Conservation (phyloP, 345 rosid genomes). For the Citrus trifoliata region DNA sequence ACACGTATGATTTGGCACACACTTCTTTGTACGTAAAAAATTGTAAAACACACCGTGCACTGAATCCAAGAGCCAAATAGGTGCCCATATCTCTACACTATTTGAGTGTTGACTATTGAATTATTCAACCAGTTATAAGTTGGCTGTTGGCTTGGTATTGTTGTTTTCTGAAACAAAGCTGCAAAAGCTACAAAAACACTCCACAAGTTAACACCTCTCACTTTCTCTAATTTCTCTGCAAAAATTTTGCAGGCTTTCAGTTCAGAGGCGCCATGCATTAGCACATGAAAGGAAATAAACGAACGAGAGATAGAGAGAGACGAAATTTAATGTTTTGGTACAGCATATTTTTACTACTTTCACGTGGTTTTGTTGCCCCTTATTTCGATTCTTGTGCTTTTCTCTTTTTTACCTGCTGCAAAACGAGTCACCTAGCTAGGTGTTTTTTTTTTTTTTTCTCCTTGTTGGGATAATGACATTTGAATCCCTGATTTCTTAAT, state of each 20-base stretch:
- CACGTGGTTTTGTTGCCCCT: slow-evolving; percentile 21
- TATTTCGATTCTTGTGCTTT: not conserved
- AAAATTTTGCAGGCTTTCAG: not conserved
- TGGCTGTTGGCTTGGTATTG: not conserved
- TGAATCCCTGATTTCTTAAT: not conserved
- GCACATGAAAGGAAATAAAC: not conserved
- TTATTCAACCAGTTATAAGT: not conserved
- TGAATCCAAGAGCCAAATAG: not conserved
- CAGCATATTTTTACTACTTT: slow-evolving; percentile 13
- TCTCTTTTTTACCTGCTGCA: not conserved
- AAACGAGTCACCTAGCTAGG: not conserved
- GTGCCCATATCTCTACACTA: not conserved
- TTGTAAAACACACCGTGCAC: too few species aligned
- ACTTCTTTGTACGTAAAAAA: not conserved
- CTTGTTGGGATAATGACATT: not conserved
- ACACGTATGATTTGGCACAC: not conserved
- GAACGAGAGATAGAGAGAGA: not conserved
- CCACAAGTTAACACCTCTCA: not conserved
- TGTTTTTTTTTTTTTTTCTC: too few species aligned
- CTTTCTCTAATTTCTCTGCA: not conserved
- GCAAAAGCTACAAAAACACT: not conserved
- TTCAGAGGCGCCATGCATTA: not conserved
- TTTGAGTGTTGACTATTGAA: not conserved
- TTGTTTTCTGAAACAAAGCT: too few species aligned
- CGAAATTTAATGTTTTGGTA: not conserved